Conservation (phyloP, 169 alveolate species). For the Cyclospora cayetanensis region DNA sequence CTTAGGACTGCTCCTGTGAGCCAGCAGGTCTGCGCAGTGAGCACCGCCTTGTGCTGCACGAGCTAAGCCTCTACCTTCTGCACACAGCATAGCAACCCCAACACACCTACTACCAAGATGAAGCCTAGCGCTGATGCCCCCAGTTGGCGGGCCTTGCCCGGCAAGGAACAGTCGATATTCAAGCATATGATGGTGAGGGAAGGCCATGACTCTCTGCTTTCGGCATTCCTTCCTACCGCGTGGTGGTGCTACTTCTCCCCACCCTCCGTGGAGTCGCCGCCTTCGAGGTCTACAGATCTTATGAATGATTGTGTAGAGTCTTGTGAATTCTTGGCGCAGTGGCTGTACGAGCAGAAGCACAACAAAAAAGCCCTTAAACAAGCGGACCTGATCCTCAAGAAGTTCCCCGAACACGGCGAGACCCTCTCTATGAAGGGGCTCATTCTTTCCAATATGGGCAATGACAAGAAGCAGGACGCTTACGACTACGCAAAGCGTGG, state of each 20-base stretch:
- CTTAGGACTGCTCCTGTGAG: background rate
- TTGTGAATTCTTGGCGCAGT: background rate
- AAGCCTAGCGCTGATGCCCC: background rate
- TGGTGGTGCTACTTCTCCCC: background rate
- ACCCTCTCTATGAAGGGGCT: constrained; percentile 77
- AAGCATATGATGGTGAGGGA: constrained; percentile 60
- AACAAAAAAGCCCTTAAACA: constrained; percentile 75
- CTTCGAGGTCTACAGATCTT: background rate
- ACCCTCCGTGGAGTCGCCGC: background rate
- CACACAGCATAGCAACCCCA: too few relatives aligned
- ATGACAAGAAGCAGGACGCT: constrained; percentile 75
- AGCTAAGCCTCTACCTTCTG: too few relatives aligned
- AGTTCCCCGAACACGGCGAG: constrained; percentile 77
- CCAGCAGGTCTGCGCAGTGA: background rate
- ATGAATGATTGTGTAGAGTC: background rate
- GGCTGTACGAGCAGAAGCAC: constrained; percentile 75
- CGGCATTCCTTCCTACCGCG: background rate
- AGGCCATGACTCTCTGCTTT: background rate
- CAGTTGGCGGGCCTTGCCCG: constrained; percentile 54
- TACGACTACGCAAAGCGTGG: constrained; percentile 75
- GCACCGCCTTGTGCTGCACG: background rate
- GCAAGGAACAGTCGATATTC: constrained; percentile 62
- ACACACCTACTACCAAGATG: background rate
- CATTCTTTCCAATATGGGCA: constrained; percentile 63
- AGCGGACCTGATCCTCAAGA: constrained; percentile 75